Conservation (phyloP, 495 filamentous ascomycete species). For the Hypoxylon crocopeplum region DNA sequence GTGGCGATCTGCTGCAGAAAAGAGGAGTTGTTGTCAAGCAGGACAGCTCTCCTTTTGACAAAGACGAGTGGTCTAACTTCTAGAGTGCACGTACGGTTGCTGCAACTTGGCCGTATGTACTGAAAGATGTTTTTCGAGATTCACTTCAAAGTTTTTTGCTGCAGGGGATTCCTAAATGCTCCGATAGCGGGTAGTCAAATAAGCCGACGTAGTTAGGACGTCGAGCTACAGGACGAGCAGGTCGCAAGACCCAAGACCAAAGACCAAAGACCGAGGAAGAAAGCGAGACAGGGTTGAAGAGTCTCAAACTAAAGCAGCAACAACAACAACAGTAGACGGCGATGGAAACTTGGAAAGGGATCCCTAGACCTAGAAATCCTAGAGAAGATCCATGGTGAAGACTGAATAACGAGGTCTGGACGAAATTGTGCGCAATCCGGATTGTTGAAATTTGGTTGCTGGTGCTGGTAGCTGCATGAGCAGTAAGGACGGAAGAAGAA, state of each 20-base stretch:
- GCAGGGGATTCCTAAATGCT: slow-evolving; percentile 30
- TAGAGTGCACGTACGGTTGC: too few species aligned
- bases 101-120: background rate
- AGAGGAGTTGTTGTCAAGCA: slow-evolving; percentile 2
- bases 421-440: slow-evolving; percentile 26
- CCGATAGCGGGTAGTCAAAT: slow-evolving; percentile 37
- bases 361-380: slow-evolving; percentile 17
- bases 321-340: slow-evolving; percentile 1
- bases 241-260: slow-evolving; percentile 14
- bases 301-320: slow-evolving; percentile 11
- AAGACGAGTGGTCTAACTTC: background rate
- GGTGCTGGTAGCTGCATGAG: slow-evolving; percentile 9
- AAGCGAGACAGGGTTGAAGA: slow-evolving; percentile 12
- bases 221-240: slow-evolving; percentile 4
- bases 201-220: slow-evolving; percentile 14
- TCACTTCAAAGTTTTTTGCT: slow-evolving; percentile 21
- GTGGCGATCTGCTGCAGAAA: slow-evolving; percentile 31
- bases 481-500: slow-evolving; percentile 14
- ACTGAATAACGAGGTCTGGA: slow-evolving; percentile 26
- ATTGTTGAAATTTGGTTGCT: slow-evolving; percentile 25
- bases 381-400: slow-evolving; percentile 42
- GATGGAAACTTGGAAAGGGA: too few species aligned
- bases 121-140: background rate
- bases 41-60: too few species aligned
- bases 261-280: background rate